Conservation (phyloP, 768 basidiomycete genomes). For the Hypholoma sublateritium region DNA sequence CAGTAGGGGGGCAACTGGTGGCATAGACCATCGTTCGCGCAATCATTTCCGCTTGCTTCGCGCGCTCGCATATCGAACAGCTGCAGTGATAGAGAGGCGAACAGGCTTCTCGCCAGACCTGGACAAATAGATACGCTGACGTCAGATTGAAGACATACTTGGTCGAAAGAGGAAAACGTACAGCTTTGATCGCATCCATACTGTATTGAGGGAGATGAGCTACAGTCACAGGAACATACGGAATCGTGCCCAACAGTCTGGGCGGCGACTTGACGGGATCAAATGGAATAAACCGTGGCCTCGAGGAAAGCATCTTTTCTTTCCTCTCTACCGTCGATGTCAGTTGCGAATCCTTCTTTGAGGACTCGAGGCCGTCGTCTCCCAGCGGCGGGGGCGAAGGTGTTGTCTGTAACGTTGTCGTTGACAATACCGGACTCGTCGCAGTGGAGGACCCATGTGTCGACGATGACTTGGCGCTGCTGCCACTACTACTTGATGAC, state of each 20-base stretch:
- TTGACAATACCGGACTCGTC: constrained; percentile 74
- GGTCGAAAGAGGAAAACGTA: constrained; percentile 30
- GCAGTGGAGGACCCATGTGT: constrained; percentile 41
- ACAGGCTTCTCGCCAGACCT: constrained; percentile 79
- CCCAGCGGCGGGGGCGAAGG: constrained; percentile 65
- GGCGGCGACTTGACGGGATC: constrained; percentile 66
- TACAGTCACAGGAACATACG: constrained; percentile 61
- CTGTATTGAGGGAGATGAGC: constrained; percentile 57
- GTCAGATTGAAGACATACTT: constrained; percentile 8
- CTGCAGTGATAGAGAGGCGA: constrained; percentile 70
- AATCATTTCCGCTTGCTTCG: constrained; percentile 47
- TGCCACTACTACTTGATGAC: constrained; percentile 43
- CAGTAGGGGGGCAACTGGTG: constrained; percentile 28
- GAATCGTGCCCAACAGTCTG: constrained; percentile 62
- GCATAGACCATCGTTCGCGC: constrained; percentile 22
- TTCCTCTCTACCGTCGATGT: constrained; percentile 1
- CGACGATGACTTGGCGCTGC: constrained; percentile 16
- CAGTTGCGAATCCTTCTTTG: constrained; percentile 25
- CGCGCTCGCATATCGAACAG: constrained; percentile 73
- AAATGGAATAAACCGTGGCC: constrained; percentile 33
- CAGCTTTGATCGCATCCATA: constrained; percentile 54
- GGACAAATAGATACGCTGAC: constrained; percentile 5
- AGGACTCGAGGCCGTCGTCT: constrained; percentile 29
- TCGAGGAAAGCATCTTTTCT: constrained; percentile 6
- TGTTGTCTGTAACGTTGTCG: constrained; percentile 75